These are phyloP conservation scores for Forsythia suspensa DNA, from an alignment of 257 asterid genomes.

Conservation along the genomic window DNA sequence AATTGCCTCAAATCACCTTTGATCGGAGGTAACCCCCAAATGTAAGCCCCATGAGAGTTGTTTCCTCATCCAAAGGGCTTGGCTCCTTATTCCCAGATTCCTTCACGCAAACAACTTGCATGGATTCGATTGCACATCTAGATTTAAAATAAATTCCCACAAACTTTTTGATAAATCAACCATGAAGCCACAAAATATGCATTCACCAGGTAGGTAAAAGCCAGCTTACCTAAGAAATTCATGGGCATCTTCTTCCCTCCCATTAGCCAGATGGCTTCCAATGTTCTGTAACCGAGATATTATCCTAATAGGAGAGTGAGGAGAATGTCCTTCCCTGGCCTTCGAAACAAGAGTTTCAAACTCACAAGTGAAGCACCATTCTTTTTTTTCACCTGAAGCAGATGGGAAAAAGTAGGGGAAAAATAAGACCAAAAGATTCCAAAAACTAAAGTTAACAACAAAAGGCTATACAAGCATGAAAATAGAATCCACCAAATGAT, in stretches of 20 bases:
- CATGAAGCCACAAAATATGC: background rate
- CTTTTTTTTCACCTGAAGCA: constrained; percentile 52
- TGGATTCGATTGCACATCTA: constrained; percentile 70
- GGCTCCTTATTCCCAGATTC: constrained; percentile 49
- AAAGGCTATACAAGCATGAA: background rate
- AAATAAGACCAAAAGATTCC: background rate
- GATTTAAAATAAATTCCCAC: constrained; percentile 13
- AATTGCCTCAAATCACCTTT: constrained; percentile 47
- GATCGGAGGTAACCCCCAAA: constrained; percentile 92
- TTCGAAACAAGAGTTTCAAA: constrained; percentile 56
- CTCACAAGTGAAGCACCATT: constrained; percentile 86
- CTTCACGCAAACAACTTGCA: constrained; percentile 70
- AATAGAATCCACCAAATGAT: background rate
- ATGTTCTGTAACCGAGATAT: constrained; percentile 57
- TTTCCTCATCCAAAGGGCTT: constrained; percentile 57
- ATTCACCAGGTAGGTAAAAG: constrained; percentile 9
- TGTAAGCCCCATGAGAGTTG: constrained; percentile 72
- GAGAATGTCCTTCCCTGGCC: constrained; percentile 55
- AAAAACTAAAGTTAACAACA: background rate
- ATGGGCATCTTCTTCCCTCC: constrained; percentile 91
- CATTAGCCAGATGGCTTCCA: constrained; percentile 69
- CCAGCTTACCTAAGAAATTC: constrained; percentile 75
- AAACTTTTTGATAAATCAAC: constrained; percentile 8
- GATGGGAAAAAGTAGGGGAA: constrained; percentile 8
- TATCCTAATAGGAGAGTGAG: constrained; percentile 60